Percentiles rank a stretch among this genome's conserved stretches.
phyloP scores from a whole-genome alignment of 768 basidiomycete genomes.

The Suillus lakei region DNA sequence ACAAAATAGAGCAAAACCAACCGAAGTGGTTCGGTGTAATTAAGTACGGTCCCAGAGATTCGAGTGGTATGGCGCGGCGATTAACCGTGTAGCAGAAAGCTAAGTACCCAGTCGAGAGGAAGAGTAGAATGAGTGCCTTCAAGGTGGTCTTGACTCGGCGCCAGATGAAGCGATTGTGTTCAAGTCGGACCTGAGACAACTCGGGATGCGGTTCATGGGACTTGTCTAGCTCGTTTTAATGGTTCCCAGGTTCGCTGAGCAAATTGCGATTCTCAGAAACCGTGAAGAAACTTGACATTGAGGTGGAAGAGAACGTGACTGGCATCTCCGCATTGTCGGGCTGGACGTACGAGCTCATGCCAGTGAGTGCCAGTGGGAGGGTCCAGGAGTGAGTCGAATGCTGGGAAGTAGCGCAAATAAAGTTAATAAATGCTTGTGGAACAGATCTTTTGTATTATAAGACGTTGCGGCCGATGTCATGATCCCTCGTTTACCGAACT shows the following conservation, averaged over 20 bases:
- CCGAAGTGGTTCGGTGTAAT: slow-evolving; percentile 26
- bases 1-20: slow-evolving; percentile 9
- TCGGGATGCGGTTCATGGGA: neutral
- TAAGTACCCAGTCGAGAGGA: slow-evolving; percentile 32
- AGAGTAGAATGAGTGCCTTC: slow-evolving; percentile 26
- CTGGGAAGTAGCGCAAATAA: no score
- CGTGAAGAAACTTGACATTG: neutral
- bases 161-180: slow-evolving; percentile 15
- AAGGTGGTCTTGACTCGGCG: slow-evolving; percentile 10
- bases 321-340: neutral
- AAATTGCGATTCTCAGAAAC: neutral
- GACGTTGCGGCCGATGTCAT: neutral
- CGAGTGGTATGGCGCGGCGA: slow-evolving; percentile 27
- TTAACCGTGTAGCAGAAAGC: slow-evolving; percentile 34
- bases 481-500: no score
- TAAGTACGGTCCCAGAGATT: slow-evolving; percentile 24
- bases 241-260: neutral
- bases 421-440: no score
- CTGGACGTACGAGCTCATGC: neutral
- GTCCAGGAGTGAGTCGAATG: no score
- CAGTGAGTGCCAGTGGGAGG: no score
- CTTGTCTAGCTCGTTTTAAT: neutral
- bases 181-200: neutral
- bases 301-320: neutral
- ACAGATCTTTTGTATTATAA: no score